phyloP scores from a whole-genome alignment of 2,329 filamentous ascomycete genomes.

The Xylaria sp. region DNA sequence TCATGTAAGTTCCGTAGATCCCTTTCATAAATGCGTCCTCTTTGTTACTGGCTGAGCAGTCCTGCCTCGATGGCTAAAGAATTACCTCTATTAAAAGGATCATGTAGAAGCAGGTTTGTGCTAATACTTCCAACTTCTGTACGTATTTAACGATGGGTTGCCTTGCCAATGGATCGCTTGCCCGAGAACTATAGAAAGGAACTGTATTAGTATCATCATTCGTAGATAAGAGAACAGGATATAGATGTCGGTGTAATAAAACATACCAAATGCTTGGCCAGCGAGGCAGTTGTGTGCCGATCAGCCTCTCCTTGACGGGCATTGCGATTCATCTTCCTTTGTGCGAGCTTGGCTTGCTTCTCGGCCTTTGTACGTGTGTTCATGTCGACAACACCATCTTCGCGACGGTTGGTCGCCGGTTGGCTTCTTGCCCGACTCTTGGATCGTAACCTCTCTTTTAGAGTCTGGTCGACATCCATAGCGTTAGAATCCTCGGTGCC shows the following conservation, averaged over 20 bases:
- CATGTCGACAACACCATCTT: slow-evolving; percentile 79
- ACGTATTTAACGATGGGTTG: slow-evolving; percentile 69
- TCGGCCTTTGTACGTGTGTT: slow-evolving; percentile 80
- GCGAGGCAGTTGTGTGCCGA: slow-evolving; percentile 81
- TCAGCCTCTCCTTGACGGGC: slow-evolving; percentile 97
- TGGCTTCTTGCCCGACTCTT: slow-evolving; percentile 76
- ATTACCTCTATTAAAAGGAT: neutral
- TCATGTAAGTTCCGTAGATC: neutral
- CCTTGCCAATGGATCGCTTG: slow-evolving; percentile 95
- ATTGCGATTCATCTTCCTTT: slow-evolving; percentile 99
- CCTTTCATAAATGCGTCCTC: neutral
- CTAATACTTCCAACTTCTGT: neutral
- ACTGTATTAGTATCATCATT: slow-evolving; percentile 46
- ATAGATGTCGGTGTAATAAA: slow-evolving; percentile 11
- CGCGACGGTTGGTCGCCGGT: slow-evolving; percentile 72
- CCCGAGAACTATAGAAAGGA: slow-evolving; percentile 72
- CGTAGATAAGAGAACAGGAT: slow-evolving; percentile 17
- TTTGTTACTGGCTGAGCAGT: neutral
- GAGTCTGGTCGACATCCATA: slow-evolving; percentile 77
- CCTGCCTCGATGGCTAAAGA: neutral
- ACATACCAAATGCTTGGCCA: slow-evolving; percentile 89
- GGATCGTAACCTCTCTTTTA: slow-evolving; percentile 71
- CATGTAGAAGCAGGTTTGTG: neutral
- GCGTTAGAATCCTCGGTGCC: slow-evolving; percentile 72
- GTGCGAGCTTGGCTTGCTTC: slow-evolving; percentile 84